These are phyloP conservation scores for Pythium aristosporum DNA, from an alignment of 352 stramenopile genomes.

Conservation along the genomic window DNA sequence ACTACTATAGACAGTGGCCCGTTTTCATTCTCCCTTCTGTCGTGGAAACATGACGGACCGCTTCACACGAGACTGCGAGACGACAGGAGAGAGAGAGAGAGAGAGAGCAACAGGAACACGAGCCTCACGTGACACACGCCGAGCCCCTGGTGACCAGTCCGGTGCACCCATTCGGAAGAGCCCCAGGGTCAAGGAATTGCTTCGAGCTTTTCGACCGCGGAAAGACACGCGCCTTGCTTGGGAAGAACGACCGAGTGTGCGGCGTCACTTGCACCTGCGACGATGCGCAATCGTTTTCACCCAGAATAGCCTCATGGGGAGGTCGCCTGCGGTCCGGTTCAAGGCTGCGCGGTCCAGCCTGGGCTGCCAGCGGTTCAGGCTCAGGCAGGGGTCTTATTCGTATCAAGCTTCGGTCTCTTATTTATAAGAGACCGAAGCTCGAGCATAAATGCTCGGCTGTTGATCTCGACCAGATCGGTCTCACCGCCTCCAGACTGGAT, in stretches of 20 bases:
- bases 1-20: neutral
- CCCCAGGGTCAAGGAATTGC: neutral
- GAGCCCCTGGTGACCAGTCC: neutral
- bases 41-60: no score
- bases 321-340: neutral
- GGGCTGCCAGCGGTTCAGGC: neutral
- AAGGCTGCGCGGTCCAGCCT: neutral
- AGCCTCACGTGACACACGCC: neutral
- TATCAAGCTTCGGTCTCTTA: conserved; percentile 5
- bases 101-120: no score
- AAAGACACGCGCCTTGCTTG: conserved; percentile 9
- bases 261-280: conserved; percentile 13
- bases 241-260: neutral
- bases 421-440: no score
- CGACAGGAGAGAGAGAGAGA: no score
- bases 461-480: neutral
- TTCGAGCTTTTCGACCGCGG: neutral
- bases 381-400: neutral
- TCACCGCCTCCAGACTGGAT: neutral
- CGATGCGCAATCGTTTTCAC: neutral
- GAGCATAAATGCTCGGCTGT: neutral
- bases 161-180: neutral
- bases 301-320: conserved; percentile 3
- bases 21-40: neutral
- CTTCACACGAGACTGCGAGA: no score